phyloP scores from a whole-genome alignment of 1,284 basidiomycete genomes.

The Violaceomyces palustris region DNA sequence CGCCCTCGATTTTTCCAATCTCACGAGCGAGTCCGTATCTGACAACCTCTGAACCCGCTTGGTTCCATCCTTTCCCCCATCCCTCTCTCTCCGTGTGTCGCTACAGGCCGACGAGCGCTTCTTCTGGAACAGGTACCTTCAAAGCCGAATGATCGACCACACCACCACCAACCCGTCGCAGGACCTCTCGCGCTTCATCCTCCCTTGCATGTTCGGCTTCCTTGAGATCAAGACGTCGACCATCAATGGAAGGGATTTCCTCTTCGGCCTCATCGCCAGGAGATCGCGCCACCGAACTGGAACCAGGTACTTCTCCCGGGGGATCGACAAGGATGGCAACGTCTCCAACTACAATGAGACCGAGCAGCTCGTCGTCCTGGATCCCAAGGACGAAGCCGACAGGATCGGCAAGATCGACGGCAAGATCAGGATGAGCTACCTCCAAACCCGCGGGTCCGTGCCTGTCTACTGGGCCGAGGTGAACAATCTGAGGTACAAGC shows the following conservation, averaged over 20 bases:
- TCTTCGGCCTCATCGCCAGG: slow-evolving; percentile 82
- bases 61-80: no score
- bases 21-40: no score
- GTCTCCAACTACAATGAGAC: slow-evolving; percentile 57
- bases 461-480: slow-evolving; percentile 96
- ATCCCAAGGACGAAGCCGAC: slow-evolving; percentile 44
- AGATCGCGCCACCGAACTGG: slow-evolving; percentile 90
- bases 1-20: no score
- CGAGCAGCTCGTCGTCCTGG: slow-evolving; percentile 59
- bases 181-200: slow-evolving; percentile 77
- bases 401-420: slow-evolving; percentile 55
- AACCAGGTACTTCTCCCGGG: slow-evolving; percentile 93
- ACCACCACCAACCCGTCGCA: slow-evolving; percentile 5
- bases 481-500: slow-evolving; percentile 92
- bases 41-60: no score
- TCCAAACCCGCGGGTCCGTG: slow-evolving; percentile 88
- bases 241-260: slow-evolving; percentile 74
- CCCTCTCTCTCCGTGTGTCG: slow-evolving; percentile 55
- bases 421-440: slow-evolving; percentile 64
- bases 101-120: slow-evolving; percentile 93
- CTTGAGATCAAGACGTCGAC: slow-evolving; percentile 76
- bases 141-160: slow-evolving; percentile 32
- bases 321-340: slow-evolving; percentile 68
- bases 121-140: slow-evolving; percentile 86
- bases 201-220: slow-evolving; percentile 62